Evolutionary conservation across 2,329 filamentous ascomycete genomes (phyloP).

Genomic region (Metarhizium robertsii): DNA sequence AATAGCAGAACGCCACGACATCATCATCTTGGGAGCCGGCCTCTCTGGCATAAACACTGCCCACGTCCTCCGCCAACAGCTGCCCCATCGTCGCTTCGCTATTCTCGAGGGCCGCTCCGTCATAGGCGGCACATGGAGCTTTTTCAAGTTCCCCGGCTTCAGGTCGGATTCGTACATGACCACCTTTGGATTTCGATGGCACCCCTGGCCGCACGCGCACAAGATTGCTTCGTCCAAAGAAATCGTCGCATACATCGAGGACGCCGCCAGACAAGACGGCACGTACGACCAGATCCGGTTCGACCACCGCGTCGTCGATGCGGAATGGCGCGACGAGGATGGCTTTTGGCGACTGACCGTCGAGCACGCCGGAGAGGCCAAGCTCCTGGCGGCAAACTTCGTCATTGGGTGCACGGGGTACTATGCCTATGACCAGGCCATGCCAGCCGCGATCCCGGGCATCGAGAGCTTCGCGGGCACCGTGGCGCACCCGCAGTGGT

Average conservation of each 20-base stretch:
- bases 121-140: conserved; percentile 69
- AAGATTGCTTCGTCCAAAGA: conserved; percentile 41
- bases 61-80: conserved; percentile 50
- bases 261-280: conserved; percentile 39
- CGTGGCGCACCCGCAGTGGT: conserved; percentile 65
- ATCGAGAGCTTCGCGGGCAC: conserved; percentile 56
- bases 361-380: conserved; percentile 17
- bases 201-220: conserved; percentile 52
- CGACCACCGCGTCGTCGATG: conserved; percentile 35
- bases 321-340: conserved; percentile 44
- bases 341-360: conserved; percentile 47
- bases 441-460: conserved; percentile 54
- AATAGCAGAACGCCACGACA: conserved; percentile 29
- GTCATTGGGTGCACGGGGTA: conserved; percentile 55
- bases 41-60: conserved; percentile 67
- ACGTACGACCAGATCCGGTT: conserved; percentile 47
- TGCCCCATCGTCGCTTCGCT: conserved; percentile 48
- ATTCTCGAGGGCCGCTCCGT: conserved; percentile 59
- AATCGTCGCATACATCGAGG: conserved; percentile 45
- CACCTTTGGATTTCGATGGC: conserved; percentile 59
- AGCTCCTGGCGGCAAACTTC: conserved; percentile 38
- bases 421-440: conserved; percentile 60
- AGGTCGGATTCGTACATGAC: conserved; percentile 56
- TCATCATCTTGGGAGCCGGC: conserved; percentile 61
- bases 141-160: conserved; percentile 69